Percentiles rank a stretch among this genome's conserved stretches.
phyloP scores from a whole-genome alignment of 805 yeast genomes.

The Candida anglica region DNA sequence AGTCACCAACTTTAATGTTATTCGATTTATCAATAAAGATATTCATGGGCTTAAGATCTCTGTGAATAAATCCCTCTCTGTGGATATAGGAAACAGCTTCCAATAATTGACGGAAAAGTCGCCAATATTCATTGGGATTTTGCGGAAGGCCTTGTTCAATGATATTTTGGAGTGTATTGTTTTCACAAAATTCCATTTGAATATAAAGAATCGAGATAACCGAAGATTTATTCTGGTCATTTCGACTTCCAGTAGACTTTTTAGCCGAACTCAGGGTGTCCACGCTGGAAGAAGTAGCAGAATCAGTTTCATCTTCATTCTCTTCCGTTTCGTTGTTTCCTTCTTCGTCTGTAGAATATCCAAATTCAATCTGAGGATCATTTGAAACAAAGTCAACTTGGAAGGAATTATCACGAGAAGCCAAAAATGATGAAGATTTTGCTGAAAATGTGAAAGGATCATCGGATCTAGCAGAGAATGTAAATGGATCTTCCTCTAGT shows the following conservation, averaged over 20 bases:
- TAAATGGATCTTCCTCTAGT: no score
- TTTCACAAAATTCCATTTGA: slow-evolving; percentile 99
- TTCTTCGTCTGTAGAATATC: slow-evolving; percentile 29
- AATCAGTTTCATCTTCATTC: slow-evolving; percentile 14
- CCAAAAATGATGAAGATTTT: slow-evolving; percentile 17
- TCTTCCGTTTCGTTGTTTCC: slow-evolving; percentile 12
- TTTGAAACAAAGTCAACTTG: slow-evolving; percentile 68
- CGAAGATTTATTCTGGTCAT: slow-evolving; percentile 4
- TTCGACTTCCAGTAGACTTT: slow-evolving; percentile 1
- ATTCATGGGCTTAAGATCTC: slow-evolving; percentile 94
- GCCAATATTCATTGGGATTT: slow-evolving; percentile 81
- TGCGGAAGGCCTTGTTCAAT: slow-evolving; percentile 68
- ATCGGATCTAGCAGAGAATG: slow-evolving; percentile 17
- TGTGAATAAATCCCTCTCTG: slow-evolving; percentile 88
- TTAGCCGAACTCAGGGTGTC: slow-evolving; percentile 1
- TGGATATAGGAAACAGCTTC: slow-evolving; percentile 92
- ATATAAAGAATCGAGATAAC: slow-evolving; percentile 73
- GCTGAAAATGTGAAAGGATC: slow-evolving; percentile 14
- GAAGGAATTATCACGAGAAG: slow-evolving; percentile 20
- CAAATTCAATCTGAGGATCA: slow-evolving; percentile 55
- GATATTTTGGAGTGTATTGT: slow-evolving; percentile 80
- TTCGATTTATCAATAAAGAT: slow-evolving; percentile 88
- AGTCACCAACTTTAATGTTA: slow-evolving; percentile 93
- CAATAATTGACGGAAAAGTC: slow-evolving; percentile 77
- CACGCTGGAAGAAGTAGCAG: slow-evolving; percentile 4